phyloP scores from a whole-genome alignment of 2,329 filamentous ascomycete genomes.

The Aspergillus aculeatinus region DNA sequence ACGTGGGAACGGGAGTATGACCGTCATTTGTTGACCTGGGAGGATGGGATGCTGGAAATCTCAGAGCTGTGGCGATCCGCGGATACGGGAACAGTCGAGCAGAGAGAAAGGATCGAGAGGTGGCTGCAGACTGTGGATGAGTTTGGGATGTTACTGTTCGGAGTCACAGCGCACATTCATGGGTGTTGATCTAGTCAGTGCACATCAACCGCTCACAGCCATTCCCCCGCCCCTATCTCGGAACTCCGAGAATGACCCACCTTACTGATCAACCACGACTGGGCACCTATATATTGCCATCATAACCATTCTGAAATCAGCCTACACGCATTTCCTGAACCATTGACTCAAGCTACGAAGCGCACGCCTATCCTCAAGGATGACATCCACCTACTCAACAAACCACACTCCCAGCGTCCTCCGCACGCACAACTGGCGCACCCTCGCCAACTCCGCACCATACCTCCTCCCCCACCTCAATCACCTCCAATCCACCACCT shows the following conservation, averaged over 20 bases:
- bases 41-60: slow-evolving; percentile 43
- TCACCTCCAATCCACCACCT: slow-evolving; percentile 34
- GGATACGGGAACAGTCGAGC: slow-evolving; percentile 29
- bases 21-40: slow-evolving; percentile 44
- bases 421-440: slow-evolving; percentile 36
- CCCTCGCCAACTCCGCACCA: slow-evolving; percentile 37
- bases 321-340: neutral
- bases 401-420: slow-evolving; percentile 41
- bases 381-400: slow-evolving; percentile 35
- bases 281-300: no score
- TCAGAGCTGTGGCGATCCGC: slow-evolving; percentile 54
- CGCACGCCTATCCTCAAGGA: neutral
- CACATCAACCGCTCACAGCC: neutral
- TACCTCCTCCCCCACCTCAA: slow-evolving; percentile 44
- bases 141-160: slow-evolving; percentile 56
- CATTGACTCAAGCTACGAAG: neutral
- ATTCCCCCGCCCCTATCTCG: neutral
- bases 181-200: slow-evolving; percentile 19
- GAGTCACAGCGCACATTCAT: slow-evolving; percentile 32
- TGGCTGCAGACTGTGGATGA: slow-evolving; percentile 56
- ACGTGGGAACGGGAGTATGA: slow-evolving; percentile 50
- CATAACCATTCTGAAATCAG: no score
- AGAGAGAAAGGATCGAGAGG: slow-evolving; percentile 44
- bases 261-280: no score
- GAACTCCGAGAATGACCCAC: neutral